phyloP scores from a whole-genome alignment of 441 rosid species.

The Corymbia citriodora region DNA sequence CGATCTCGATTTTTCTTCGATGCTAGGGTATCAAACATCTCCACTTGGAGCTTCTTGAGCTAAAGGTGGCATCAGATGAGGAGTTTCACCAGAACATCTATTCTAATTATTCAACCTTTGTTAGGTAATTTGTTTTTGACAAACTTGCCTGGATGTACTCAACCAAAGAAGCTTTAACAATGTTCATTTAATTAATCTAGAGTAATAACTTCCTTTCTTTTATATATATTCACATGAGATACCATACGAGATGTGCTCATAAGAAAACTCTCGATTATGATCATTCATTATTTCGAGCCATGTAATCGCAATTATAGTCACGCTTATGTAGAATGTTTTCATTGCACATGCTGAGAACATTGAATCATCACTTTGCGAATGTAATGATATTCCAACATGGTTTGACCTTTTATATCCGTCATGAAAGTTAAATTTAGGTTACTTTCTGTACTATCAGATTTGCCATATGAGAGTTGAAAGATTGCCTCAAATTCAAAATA shows the following conservation, averaged over 20 bases:
- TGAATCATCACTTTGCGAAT: background rate
- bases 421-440: background rate
- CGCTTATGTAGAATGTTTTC: background rate
- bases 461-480: background rate
- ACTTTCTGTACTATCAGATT: background rate
- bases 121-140: slow-evolving; percentile 27
- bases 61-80: slow-evolving; percentile 52
- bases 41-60: slow-evolving; percentile 52
- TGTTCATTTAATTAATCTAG: background rate
- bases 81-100: slow-evolving; percentile 46
- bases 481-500: background rate
- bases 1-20: background rate
- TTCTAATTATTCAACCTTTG: slow-evolving; percentile 37
- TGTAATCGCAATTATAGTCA: background rate
- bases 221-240: background rate
- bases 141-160: background rate
- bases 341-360: background rate
- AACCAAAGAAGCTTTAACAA: background rate
- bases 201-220: background rate
- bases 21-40: slow-evolving; percentile 26
- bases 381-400: background rate
- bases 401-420: background rate
- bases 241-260: background rate
- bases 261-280: background rate
- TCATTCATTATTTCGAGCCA: background rate